Evolutionary conservation across 2,329 filamentous ascomycete genomes (phyloP).

Genomic region (Rhynchosporium graminicola): DNA sequence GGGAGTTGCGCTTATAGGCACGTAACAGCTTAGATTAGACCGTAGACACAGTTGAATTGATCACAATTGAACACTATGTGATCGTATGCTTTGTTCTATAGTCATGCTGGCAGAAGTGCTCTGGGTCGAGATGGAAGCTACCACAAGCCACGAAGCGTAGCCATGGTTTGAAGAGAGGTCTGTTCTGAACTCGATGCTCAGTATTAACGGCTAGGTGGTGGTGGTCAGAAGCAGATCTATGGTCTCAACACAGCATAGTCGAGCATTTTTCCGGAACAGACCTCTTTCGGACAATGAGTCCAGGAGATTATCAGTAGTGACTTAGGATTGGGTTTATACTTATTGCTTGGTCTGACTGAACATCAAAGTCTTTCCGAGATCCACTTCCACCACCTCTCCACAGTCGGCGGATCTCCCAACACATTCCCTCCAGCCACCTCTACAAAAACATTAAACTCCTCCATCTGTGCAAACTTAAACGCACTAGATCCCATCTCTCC

Average conservation of each 20-base stretch:
- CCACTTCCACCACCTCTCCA: constrained; percentile 89
- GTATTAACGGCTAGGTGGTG: too few relatives aligned
- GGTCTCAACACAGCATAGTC: too few relatives aligned
- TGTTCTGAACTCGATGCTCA: too few relatives aligned
- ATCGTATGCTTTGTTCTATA: background rate
- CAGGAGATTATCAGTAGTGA: background rate
- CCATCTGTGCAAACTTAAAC: constrained; percentile 80
- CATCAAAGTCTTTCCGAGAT: constrained; percentile 71
- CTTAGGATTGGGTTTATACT: background rate
- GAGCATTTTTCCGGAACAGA: too few relatives aligned
- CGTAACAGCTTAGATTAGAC: constrained; percentile 14
- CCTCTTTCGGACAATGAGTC: too few relatives aligned
- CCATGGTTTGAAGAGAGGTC: too few relatives aligned
- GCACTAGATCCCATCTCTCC: constrained; percentile 76
- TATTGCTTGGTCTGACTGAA: background rate
- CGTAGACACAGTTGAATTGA: too few relatives aligned
- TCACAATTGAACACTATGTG: too few relatives aligned
- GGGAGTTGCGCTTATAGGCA: constrained; percentile 16
- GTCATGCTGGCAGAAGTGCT: background rate
- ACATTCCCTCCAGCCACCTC: constrained; percentile 77
- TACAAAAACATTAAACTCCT: constrained; percentile 78
- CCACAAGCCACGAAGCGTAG: too few relatives aligned
- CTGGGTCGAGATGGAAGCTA: background rate
- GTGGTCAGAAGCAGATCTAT: too few relatives aligned
- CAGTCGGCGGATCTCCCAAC: constrained; percentile 63